Evolutionary conservation across 2,329 filamentous ascomycete genomes (phyloP), one percentile per base, ranked within the genome.

Genomic region (Cladophialophora chaetospira): DNA sequence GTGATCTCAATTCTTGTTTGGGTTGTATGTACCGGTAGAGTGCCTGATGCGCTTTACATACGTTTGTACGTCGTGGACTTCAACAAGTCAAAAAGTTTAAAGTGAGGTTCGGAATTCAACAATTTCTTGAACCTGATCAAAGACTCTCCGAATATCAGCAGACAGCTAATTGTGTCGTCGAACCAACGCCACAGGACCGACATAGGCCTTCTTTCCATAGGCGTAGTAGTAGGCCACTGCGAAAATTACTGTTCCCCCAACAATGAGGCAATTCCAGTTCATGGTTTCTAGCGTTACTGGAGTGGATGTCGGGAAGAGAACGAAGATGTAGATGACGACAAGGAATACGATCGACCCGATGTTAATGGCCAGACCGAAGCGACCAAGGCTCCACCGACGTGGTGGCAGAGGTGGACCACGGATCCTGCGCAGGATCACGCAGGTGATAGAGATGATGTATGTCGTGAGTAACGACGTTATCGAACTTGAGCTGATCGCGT

Each of bases 401-500:
- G 50, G 58, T 66, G 57, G 58, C 48, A 47, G 55, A 47, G 51
- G 59, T 50, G 35, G 62, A 49, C n/a, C n/a, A 10, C 61, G 8
- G 56, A 43, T 43, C 58, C 66, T 52, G 55, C 43, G 46, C 43
- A 54, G 13, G 52, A 80, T 66, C 42, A 77, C n/a, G n/a, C n/a
- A n/a, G n/a, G n/a, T n/a, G n/a, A n/a, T n/a, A n/a, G n/a, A n/a
- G n/a, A n/a, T n/a, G n/a, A n/a, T n/a, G n/a, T n/a, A n/a, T n/a
- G n/a, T n/a, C n/a, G n/a, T n/a, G n/a, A n/a, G 74, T n/a, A 69
- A 60, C 43, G 78, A 72, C 28, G 74, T 74, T 48, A 82, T 71
- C 51, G 82, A 73, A 63, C 83, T 83, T 15, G 78, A 79, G 17
- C 75, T 74, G 60, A 82, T 76, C 54, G 77, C 79, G 63, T 82